Percentiles rank a stretch among this genome's conserved stretches.
These are phyloP conservation scores for Cercis canadensis DNA, from an alignment of 306 rosid species.

Conservation along the genomic window DNA sequence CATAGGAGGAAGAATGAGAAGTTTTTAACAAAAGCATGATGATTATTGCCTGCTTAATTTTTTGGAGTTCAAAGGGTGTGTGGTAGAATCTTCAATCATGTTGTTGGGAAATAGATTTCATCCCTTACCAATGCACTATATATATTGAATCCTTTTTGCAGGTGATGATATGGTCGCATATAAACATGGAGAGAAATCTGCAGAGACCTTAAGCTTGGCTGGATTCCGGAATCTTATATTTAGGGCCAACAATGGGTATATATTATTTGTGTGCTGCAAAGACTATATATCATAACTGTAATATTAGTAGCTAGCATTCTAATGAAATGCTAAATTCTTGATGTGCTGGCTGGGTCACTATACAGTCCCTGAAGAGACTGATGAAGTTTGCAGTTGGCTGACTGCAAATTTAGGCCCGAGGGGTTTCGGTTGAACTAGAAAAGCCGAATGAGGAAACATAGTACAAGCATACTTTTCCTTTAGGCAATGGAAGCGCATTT, in stretches of 20 bases:
- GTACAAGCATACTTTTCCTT: neutral
- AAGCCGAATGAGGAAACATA: constrained; percentile 2
- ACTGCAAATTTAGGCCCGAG: constrained; percentile 49
- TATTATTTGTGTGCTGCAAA: neutral
- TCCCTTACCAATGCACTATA: neutral
- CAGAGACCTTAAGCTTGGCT: constrained; percentile 50
- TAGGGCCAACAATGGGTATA: constrained; percentile 54
- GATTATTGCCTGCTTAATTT: neutral
- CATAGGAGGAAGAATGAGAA: no score
- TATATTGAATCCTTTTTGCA: constrained; percentile 25
- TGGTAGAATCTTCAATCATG: no score
- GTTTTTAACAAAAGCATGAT: no score
- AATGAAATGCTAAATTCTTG: neutral
- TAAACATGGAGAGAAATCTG: constrained; percentile 58
- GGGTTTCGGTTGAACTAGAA: constrained; percentile 45
- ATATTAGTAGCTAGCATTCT: neutral
- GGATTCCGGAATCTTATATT: constrained; percentile 61
- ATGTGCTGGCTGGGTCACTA: constrained; percentile 65
- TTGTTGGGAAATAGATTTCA: neutral
- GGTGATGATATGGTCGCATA: constrained; percentile 63
- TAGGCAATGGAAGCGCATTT: no score
- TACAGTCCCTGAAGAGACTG: constrained; percentile 60
- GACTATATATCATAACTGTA: no score
- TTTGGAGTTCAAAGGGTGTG: constrained; percentile 10
- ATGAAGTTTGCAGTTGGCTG: constrained; percentile 64